A percentile compares a stretch with the other conserved stretches of the same genome.
Evolutionary conservation across 2,329 filamentous ascomycete genomes (phyloP).

Genomic region (Orbilia oligospora): DNA sequence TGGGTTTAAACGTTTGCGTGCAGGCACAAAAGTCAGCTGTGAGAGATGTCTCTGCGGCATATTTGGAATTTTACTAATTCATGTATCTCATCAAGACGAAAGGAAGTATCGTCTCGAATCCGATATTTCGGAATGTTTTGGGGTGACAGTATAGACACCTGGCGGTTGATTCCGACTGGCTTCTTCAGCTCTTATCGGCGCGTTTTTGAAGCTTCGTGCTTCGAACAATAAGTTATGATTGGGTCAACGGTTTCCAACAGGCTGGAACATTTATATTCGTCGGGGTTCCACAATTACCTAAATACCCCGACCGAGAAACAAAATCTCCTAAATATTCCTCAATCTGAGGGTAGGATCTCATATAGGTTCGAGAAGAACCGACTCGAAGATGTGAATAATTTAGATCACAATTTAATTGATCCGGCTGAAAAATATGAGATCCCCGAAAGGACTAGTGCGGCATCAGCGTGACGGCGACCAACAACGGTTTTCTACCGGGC

Average conservation of each 20-base stretch:
- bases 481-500: conserved; percentile 30
- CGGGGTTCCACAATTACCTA: conserved; percentile 43
- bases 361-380: neutral
- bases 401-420: conserved; percentile 12
- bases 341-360: neutral
- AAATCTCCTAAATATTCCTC: conserved; percentile 19
- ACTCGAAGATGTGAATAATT: conserved; percentile 6
- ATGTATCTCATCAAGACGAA: conserved; percentile 2
- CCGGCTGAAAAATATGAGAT: conserved; percentile 24
- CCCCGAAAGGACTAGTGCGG: conserved; percentile 51
- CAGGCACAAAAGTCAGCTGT: too few relatives aligned
- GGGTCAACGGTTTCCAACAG: neutral
- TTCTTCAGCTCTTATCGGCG: neutral
- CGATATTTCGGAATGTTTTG: neutral
- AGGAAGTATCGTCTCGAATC: neutral
- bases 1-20: too few relatives aligned
- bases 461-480: conserved; percentile 57
- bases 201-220: neutral
- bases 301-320: conserved; percentile 49
- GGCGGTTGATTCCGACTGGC: neutral
- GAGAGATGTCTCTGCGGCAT: neutral
- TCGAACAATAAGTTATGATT: neutral
- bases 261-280: conserved; percentile 13
- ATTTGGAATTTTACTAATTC: conserved; percentile 27
- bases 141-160: neutral